Evolutionary conservation across 169 alveolate species (phyloP).

Genomic region (Perkinsus marinus): DNA sequence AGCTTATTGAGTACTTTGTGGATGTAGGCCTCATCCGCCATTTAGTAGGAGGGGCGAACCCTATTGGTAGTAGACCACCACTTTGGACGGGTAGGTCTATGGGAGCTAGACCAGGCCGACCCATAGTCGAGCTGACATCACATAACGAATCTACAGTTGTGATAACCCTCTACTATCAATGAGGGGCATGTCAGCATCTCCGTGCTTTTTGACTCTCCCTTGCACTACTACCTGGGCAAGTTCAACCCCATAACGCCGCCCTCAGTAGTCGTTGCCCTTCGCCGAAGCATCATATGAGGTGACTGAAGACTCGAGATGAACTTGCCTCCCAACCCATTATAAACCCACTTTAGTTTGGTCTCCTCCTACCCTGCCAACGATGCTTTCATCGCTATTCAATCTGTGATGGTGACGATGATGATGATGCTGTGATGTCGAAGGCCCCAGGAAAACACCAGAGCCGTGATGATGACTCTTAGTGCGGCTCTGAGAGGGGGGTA

Average conservation of each 20-base stretch:
- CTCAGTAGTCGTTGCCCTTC: background rate
- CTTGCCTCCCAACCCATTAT: too few relatives aligned
- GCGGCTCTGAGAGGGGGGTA: too few relatives aligned
- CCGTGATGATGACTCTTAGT: too few relatives aligned
- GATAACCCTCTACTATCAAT: too few relatives aligned
- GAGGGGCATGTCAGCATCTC: too few relatives aligned
- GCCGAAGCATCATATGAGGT: background rate
- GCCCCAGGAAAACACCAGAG: too few relatives aligned
- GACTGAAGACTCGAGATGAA: too few relatives aligned
- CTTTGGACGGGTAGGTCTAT: background rate
- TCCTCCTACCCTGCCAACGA: background rate
- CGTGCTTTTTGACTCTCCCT: too few relatives aligned
- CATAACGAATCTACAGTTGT: too few relatives aligned
- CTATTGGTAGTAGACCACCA: background rate
- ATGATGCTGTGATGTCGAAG: background rate
- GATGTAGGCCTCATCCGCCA: background rate
- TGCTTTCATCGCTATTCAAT: background rate
- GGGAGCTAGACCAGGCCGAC: background rate
- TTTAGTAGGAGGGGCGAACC: background rate
- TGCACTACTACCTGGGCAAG: too few relatives aligned
- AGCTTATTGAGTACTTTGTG: background rate
- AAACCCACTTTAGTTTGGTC: too few relatives aligned
- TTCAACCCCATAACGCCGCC: background rate
- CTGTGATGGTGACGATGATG: background rate
- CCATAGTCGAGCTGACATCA: background rate